These are phyloP conservation scores for Kazachstania bromeliacearum DNA, from an alignment of 805 yeast genomes.

Conservation along the genomic window DNA sequence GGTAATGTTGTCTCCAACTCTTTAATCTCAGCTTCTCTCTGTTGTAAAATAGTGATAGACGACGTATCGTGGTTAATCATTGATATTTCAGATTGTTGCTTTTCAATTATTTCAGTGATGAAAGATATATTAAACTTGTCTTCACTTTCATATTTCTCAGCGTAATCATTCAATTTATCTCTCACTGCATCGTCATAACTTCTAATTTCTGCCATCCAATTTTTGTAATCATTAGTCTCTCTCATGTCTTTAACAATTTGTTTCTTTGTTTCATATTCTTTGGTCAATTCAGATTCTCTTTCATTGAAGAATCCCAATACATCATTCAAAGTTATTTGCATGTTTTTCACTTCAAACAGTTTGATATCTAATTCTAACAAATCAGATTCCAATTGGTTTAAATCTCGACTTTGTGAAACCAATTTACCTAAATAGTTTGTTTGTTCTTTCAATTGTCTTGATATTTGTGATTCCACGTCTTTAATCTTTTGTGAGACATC, in stretches of 20 bases:
- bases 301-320: constrained; percentile 26
- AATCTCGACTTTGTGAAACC: constrained; percentile 13
- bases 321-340: constrained; percentile 25
- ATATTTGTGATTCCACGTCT: constrained; percentile 27
- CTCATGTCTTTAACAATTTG: constrained; percentile 20
- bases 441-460: constrained; percentile 14
- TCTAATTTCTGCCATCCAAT: constrained; percentile 24
- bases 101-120: constrained; percentile 34
- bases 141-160: constrained; percentile 30
- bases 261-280: constrained; percentile 24
- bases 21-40: constrained; percentile 18
- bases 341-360: constrained; percentile 34
- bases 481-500: constrained; percentile 36
- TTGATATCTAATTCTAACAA: constrained; percentile 22
- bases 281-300: constrained; percentile 21
- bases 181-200: constrained; percentile 34
- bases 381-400: constrained; percentile 22
- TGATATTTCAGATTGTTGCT: constrained; percentile 39
- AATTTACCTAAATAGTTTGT: constrained; percentile 17
- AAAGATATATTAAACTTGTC: constrained; percentile 32
- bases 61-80: constrained; percentile 32
- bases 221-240: constrained; percentile 19
- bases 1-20: constrained; percentile 18
- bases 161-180: constrained; percentile 33
- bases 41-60: constrained; percentile 29